Conservation (phyloP, 257 asterid genomes). For the Solanum pimpinellifolium region DNA sequence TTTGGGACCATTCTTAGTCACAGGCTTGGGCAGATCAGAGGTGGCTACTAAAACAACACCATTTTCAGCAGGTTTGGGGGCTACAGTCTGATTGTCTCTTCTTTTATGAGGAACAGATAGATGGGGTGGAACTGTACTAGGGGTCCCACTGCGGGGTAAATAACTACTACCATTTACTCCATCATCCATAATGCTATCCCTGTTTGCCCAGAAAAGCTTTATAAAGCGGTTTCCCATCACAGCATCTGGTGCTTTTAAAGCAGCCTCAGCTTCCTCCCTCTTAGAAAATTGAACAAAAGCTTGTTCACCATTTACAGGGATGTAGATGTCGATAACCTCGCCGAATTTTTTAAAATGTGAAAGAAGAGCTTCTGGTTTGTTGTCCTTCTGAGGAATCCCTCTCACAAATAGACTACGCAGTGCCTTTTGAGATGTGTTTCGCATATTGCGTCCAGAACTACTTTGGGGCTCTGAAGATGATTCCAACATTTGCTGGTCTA, state of each 20-base stretch:
- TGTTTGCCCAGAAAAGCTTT: conserved; percentile 94
- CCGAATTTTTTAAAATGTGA: conserved; percentile 92
- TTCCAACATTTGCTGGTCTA: conserved; percentile 28
- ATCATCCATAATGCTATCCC: conserved; percentile 70
- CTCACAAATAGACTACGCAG: conserved; percentile 68
- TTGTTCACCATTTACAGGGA: conserved; percentile 54
- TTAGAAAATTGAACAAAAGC: conserved; percentile 90
- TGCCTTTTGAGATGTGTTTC: conserved; percentile 66
- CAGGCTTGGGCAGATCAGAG: conserved; percentile 33
- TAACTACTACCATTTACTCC: conserved; percentile 27
- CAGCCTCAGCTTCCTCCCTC: conserved; percentile 93
- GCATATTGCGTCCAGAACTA: conserved; percentile 36
- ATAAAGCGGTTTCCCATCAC: conserved; percentile 97
- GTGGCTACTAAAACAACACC: conserved; percentile 21
- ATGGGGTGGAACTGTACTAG: conserved; percentile 21
- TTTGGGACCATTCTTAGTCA: conserved; percentile 36
- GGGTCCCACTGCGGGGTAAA: conserved; percentile 14
- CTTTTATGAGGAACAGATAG: conserved; percentile 27
- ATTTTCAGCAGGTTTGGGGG: conserved; percentile 19
- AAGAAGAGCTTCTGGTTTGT: conserved; percentile 81
- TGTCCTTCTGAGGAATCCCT: conserved; percentile 77
- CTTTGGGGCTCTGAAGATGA: conserved; percentile 33
- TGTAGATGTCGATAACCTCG: conserved; percentile 66
- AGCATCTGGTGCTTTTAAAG: conserved; percentile 92
- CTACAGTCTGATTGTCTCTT: conserved; percentile 36